These are phyloP conservation scores for Fomitopsis serialis DNA, from an alignment of 768 basidiomycete genomes.

Conservation along the genomic window DNA sequence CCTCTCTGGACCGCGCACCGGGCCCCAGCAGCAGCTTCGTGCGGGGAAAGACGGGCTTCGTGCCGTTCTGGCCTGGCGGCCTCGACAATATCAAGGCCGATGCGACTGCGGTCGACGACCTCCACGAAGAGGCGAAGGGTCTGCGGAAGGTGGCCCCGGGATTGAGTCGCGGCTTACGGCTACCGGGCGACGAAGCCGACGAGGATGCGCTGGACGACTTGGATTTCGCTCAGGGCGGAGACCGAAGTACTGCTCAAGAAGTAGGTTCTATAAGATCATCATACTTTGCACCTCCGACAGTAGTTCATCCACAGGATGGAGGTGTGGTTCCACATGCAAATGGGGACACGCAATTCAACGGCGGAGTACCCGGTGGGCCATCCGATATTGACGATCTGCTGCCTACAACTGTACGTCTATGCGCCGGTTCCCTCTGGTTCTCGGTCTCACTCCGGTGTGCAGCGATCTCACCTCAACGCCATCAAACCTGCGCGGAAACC, in stretches of 20 bases:
- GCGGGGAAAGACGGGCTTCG: slow-evolving; percentile 86
- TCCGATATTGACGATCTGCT: slow-evolving; percentile 79
- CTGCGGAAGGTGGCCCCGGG: slow-evolving; percentile 79
- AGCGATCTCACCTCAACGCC: slow-evolving; percentile 60
- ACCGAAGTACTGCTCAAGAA: slow-evolving; percentile 4
- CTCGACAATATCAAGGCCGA: slow-evolving; percentile 53
- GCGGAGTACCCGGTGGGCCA: slow-evolving; percentile 7
- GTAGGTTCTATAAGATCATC: too few relatives aligned
- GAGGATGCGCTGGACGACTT: slow-evolving; percentile 36
- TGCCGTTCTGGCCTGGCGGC: slow-evolving; percentile 94
- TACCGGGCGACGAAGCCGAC: slow-evolving; percentile 52
- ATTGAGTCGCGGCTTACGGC: slow-evolving; percentile 69
- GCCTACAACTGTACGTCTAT: slow-evolving; percentile 24
- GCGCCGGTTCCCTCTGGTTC: not conserved
- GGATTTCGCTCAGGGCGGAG: slow-evolving; percentile 11
- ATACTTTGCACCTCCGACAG: too few relatives aligned
- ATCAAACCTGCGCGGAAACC: slow-evolving; percentile 36
- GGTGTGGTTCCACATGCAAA: slow-evolving; percentile 4
- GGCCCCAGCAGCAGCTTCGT: slow-evolving; percentile 79
- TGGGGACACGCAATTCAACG: slow-evolving; percentile 12
- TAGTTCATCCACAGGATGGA: not conserved
- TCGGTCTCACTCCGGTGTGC: slow-evolving; percentile 3
- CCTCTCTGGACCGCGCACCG: slow-evolving; percentile 80
- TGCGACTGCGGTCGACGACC: slow-evolving; percentile 24
- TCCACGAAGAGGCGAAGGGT: slow-evolving; percentile 32